Percentiles rank a stretch among this genome's conserved stretches.
phyloP scores from a whole-genome alignment of 169 alveolate genomes.

The Plasmodium vivax region DNA sequence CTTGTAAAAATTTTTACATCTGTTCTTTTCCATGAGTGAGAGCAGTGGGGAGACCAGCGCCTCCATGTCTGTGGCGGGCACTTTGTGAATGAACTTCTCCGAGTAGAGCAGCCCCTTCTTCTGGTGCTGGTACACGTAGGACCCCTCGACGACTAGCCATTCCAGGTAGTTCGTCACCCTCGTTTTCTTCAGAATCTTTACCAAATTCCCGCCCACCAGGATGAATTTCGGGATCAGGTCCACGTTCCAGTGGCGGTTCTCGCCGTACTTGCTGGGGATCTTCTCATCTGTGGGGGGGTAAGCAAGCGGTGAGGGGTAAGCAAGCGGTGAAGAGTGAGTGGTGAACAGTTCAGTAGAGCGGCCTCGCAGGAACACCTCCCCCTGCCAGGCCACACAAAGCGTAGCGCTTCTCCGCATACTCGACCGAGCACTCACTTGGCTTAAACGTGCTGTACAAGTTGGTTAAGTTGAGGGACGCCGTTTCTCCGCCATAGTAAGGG shows the following conservation, averaged over 20 bases:
- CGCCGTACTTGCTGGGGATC: conserved; percentile 94
- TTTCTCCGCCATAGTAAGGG: conserved; percentile 98
- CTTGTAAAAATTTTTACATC: conserved; percentile 96
- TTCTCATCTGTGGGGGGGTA: conserved; percentile 80
- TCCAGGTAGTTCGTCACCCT: conserved; percentile 93
- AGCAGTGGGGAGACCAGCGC: conserved; percentile 96
- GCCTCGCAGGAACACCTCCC: background rate
- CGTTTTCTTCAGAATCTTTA: conserved; percentile 95
- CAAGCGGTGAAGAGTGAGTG: background rate
- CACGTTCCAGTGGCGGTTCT: conserved; percentile 98
- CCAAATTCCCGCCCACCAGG: conserved; percentile 98
- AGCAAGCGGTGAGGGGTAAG: background rate
- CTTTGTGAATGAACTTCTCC: conserved; percentile 96
- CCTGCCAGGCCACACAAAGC: background rate
- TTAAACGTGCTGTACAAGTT: conserved; percentile 94
- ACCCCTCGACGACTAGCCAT: conserved; percentile 98
- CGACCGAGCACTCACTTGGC: conserved; percentile 82
- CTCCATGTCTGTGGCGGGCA: conserved; percentile 98
- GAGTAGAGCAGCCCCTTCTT: conserved; percentile 94
- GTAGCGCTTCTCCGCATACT: background rate
- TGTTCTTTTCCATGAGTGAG: conserved; percentile 97
- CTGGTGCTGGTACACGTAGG: conserved; percentile 97
- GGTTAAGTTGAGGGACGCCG: conserved; percentile 97
- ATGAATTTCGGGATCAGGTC: conserved; percentile 98
- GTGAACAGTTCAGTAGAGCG: background rate